Percentiles rank a stretch among this genome's conserved stretches.
phyloP scores from a whole-genome alignment of 805 yeast genomes.

The Wickerhamiella allomyrinae region DNA sequence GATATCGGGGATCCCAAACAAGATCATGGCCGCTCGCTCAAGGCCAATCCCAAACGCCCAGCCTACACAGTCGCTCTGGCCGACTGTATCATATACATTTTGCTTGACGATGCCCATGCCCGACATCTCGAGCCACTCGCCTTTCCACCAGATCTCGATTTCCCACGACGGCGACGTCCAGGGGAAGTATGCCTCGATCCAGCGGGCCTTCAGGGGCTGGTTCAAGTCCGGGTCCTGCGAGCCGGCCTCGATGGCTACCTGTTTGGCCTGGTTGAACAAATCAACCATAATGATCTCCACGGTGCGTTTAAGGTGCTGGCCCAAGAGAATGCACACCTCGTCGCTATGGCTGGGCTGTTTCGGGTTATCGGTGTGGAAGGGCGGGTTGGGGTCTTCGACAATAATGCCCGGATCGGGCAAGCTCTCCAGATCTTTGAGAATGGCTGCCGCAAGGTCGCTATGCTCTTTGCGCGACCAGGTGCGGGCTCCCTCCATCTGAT shows the following conservation, averaged over 20 bases:
- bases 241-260: slow-evolving; percentile 47
- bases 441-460: slow-evolving; percentile 28
- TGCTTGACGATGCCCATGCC: slow-evolving; percentile 88
- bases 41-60: slow-evolving; percentile 98
- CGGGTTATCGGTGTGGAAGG: slow-evolving; percentile 51
- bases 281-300: slow-evolving; percentile 70
- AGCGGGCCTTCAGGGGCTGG: slow-evolving; percentile 71
- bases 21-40: slow-evolving; percentile 88
- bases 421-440: slow-evolving; percentile 43
- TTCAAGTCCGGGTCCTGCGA: slow-evolving; percentile 43
- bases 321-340: slow-evolving; percentile 51
- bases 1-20: slow-evolving; percentile 92
- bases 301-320: slow-evolving; percentile 71
- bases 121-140: slow-evolving; percentile 93
- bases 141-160: slow-evolving; percentile 97
- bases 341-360: slow-evolving; percentile 66
- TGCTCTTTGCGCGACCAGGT: slow-evolving; percentile 50
- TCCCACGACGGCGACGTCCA: slow-evolving; percentile 99
- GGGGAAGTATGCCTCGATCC: slow-evolving; percentile 94
- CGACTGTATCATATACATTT: slow-evolving; percentile 61
- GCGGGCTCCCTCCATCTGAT: slow-evolving; percentile 94
- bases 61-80: slow-evolving; percentile 47
- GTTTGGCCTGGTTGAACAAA: slow-evolving; percentile 60
- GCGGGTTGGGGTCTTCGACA: slow-evolving; percentile 61
- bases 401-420: slow-evolving; percentile 55